phyloP scores from a whole-genome alignment of 2,329 filamentous ascomycete genomes.

The Kalmusia sp. region DNA sequence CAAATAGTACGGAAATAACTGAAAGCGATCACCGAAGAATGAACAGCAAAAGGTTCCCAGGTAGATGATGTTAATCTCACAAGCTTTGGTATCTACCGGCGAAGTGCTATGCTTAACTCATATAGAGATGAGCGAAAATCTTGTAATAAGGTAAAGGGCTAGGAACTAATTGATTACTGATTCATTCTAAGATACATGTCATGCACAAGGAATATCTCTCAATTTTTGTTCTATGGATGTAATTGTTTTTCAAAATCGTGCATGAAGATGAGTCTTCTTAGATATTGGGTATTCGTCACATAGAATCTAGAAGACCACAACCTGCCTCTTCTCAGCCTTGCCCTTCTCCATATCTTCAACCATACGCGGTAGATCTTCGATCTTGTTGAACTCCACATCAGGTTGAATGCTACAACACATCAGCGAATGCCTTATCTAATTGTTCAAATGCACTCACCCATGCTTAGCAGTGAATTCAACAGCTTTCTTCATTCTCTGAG shows the following conservation, averaged over 20 bases:
- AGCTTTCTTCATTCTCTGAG: constrained; percentile 53
- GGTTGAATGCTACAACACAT: constrained; percentile 41
- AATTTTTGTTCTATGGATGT: too few species aligned
- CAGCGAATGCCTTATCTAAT: background rate
- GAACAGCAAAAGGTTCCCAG: too few species aligned
- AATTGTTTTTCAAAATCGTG: background rate
- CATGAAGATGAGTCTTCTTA: background rate
- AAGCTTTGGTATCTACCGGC: background rate
- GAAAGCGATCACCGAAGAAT: too few species aligned
- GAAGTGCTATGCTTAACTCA: too few species aligned
- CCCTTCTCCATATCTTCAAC: constrained; percentile 49
- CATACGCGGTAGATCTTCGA: constrained; percentile 51
- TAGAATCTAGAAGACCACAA: constrained; percentile 40
- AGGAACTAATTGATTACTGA: background rate
- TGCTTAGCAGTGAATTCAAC: constrained; percentile 54
- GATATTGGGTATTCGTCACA: background rate
- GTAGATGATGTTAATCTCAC: too few species aligned
- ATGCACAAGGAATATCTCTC: background rate
- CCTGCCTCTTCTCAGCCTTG: constrained; percentile 46
- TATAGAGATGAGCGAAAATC: background rate
- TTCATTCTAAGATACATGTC: background rate
- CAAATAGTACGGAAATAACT: too few species aligned
- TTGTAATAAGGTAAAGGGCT: too few species aligned
- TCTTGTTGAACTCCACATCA: constrained; percentile 47
- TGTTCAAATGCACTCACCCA: constrained; percentile 10